Evolutionary conservation across 345 rosid species (phyloP), one percentile per base, ranked within the genome.

Genomic region (Camelina neglecta): DNA sequence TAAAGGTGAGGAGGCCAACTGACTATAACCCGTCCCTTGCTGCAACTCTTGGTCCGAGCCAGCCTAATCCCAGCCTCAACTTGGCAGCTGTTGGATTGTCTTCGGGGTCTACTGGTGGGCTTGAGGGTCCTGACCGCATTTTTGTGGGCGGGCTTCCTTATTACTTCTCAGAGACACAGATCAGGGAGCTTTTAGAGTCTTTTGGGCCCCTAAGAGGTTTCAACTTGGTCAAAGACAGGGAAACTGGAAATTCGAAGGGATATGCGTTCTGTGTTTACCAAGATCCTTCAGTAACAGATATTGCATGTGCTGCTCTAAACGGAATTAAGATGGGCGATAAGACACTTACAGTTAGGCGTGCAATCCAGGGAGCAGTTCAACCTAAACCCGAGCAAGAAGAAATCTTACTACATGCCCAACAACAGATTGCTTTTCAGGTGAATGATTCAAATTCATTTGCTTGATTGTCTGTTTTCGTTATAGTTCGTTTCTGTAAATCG

Each of bases 241-340:
- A 47, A 47, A 47, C 51, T 47, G 51, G 51, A 47, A n/a, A 47
- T 11, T 47, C 51, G 3, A 47, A 47, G 51, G 51, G 51, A 47
- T 47, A 47, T 47, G 51, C 51, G 8, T 47, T 47, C 20, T 47
- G 51, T 50, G 96, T 93, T 54, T 93, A 89, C 74, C 94, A 90
- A 81, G 99, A 96, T 79, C 93, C 93, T 41, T 82, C 95, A n/a
- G 99, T 93, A 18, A 96, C 99, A 16, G 98, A 93, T 74, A 89
- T 93, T 65, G 99, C 99, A 29, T 96, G 99, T 81, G 91, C 93
- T 26, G 96, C 99, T 71, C 75, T 96, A 48, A 96, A 93, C 76
- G 97, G 98, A 75, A 89, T 96, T 63, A 96, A 96, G 83, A 93
- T 96, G 97, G 97, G 99, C 7, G 99, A 96, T 81, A 96, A 96